phyloP scores from a whole-genome alignment of 2,329 filamentous ascomycete genomes.

The Macrophomina tecta region DNA sequence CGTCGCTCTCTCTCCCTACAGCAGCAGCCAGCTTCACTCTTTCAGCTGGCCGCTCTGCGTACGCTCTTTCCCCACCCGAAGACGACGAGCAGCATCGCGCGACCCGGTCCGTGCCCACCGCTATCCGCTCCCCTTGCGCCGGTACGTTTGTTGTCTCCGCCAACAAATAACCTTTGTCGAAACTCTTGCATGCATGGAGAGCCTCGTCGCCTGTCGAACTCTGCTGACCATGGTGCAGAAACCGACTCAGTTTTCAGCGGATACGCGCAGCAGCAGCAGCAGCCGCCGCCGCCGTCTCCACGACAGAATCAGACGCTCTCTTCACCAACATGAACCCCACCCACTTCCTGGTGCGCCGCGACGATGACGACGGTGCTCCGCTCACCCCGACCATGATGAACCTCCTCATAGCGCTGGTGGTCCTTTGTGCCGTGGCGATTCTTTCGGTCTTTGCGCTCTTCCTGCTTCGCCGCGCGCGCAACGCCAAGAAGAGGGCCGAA shows the following conservation, averaged over 20 bases:
- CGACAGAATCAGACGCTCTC: conserved; percentile 16
- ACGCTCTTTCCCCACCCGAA: conserved; percentile 43
- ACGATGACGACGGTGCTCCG: conserved; percentile 51
- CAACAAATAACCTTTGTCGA: neutral
- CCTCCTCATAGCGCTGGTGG: conserved; percentile 79
- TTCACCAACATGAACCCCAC: conserved; percentile 45
- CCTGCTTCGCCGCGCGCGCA: conserved; percentile 72
- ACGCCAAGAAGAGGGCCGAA: conserved; percentile 53
- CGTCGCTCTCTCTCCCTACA: conserved; percentile 23
- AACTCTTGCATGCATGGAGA: conserved; percentile 4
- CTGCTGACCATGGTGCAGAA: conserved; percentile 21
- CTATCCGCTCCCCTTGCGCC: conserved; percentile 23
- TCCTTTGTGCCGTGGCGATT: conserved; percentile 75
- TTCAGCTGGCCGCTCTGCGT: conserved; percentile 58
- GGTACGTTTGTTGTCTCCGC: conserved; percentile 20
- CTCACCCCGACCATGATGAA: conserved; percentile 70
- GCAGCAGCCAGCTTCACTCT: conserved; percentile 28
- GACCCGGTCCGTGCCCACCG: conserved; percentile 7
- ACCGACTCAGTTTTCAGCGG: conserved; percentile 1
- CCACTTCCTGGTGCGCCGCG: conserved; percentile 57
- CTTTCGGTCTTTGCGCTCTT: conserved; percentile 71
- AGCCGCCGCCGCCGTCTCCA: neutral
- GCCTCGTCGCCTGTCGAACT: neutral
- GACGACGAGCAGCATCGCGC: conserved; percentile 9
- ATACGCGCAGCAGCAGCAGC: conserved; percentile 4